Conservation (phyloP, 805 yeast genomes). For the Kazachstania kunashirensis region DNA sequence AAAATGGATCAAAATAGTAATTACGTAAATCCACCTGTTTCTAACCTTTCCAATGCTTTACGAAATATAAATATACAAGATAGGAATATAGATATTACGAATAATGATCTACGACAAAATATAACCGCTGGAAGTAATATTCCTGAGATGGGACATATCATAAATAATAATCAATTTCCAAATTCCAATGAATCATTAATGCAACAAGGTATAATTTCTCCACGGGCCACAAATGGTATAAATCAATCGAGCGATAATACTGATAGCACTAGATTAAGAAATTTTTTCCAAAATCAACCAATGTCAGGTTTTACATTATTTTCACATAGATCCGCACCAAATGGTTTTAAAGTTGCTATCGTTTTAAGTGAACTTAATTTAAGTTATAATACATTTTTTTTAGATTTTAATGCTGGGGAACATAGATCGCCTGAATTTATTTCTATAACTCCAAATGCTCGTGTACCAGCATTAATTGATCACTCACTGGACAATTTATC, state of each 20-base stretch:
- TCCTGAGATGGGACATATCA: background rate
- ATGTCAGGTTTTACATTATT: constrained; percentile 73
- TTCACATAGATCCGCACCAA: constrained; percentile 84
- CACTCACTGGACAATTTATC: constrained; percentile 72
- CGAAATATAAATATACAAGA: constrained; percentile 29
- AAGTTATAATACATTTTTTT: constrained; percentile 68
- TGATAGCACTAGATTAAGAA: constrained; percentile 51
- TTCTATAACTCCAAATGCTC: constrained; percentile 88
- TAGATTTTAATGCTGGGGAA: constrained; percentile 83
- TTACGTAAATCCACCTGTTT: constrained; percentile 16
- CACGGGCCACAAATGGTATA: constrained; percentile 29
- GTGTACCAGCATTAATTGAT: constrained; percentile 91
- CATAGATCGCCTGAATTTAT: constrained; percentile 91
- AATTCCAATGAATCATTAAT: background rate
- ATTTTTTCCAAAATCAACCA: constrained; percentile 70
- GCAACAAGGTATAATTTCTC: constrained; percentile 5
- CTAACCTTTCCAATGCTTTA: constrained; percentile 29
- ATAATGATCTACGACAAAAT: constrained; percentile 14
- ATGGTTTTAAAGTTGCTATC: constrained; percentile 92
- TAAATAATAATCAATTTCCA: background rate
- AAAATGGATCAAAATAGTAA: background rate
- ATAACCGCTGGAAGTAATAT: background rate
- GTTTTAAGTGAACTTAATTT: constrained; percentile 74
- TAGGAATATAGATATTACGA: constrained; percentile 3
- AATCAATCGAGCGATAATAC: constrained; percentile 24